Percentiles rank a stretch among this genome's conserved stretches.
phyloP scores from a whole-genome alignment of 371 early-diverging fungal genomes.

The Mucor piriformis region DNA sequence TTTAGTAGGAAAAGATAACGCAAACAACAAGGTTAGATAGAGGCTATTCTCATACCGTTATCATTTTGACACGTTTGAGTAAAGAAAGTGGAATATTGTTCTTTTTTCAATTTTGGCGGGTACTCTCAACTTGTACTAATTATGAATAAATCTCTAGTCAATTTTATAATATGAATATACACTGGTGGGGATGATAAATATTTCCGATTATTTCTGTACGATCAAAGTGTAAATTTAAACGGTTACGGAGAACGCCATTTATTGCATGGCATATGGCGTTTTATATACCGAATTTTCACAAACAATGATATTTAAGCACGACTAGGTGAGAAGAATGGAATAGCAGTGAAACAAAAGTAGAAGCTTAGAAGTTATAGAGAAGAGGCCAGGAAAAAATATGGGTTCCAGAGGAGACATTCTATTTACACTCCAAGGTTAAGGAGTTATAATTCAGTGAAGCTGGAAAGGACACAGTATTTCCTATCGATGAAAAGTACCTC shows the following conservation, averaged over 20 bases:
- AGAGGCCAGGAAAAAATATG: constrained; percentile 8
- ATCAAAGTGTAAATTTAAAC: too few species aligned
- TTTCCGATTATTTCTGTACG: too few species aligned
- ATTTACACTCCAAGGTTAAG: constrained; percentile 11
- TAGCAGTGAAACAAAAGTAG: constrained; percentile 14
- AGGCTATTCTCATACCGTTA: constrained; percentile 15
- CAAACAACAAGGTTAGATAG: constrained; percentile 14
- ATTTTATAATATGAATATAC: constrained; percentile 14
- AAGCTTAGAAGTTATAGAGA: constrained; percentile 12
- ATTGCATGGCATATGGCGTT: too few species aligned
- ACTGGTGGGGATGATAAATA: too few species aligned
- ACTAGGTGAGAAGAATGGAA: neutral
- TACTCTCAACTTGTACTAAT: constrained; percentile 11
- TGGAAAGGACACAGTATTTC: constrained; percentile 19
- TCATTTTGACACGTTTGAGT: constrained; percentile 15
- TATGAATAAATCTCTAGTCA: constrained; percentile 9
- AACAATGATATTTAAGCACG: too few species aligned
- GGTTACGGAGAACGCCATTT: too few species aligned
- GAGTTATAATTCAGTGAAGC: constrained; percentile 20
- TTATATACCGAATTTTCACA: too few species aligned
- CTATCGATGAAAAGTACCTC: constrained; percentile 19
- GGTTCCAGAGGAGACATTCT: constrained; percentile 15
- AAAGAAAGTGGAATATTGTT: constrained; percentile 13
- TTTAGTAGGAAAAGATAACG: constrained; percentile 15
- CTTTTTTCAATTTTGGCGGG: constrained; percentile 11